A percentile compares a stretch with the other conserved stretches of the same genome.
phyloP scores from a whole-genome alignment of 2,329 filamentous ascomycete genomes.

The Xylaria sp. region DNA sequence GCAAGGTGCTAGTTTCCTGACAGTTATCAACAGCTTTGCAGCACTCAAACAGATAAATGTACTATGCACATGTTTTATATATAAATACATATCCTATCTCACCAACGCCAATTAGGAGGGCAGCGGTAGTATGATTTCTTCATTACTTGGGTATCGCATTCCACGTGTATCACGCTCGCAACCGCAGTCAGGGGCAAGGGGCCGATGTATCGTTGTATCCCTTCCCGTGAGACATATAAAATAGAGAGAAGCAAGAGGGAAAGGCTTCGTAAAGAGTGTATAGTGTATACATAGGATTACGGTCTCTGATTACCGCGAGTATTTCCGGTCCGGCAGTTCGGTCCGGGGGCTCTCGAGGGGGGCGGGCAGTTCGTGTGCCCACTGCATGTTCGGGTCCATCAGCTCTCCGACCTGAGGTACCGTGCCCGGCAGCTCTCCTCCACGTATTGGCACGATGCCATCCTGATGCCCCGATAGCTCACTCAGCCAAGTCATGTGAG shows the following conservation, averaged over 20 bases:
- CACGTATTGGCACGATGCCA: conserved; percentile 2
- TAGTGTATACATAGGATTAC: not conserved
- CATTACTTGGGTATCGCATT: conserved; percentile 33
- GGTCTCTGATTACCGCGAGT: conserved; percentile 35
- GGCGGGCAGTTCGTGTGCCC: conserved; percentile 42
- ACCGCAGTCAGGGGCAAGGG: not conserved
- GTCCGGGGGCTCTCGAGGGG: conserved; percentile 36
- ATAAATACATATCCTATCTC: conserved; percentile 20
- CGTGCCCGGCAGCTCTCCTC: conserved; percentile 27
- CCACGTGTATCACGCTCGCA: conserved; percentile 21
- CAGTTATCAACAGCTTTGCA: not conserved
- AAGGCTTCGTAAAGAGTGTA: conserved; percentile 13
- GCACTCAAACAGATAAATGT: not conserved
- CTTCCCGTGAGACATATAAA: conserved; percentile 13
- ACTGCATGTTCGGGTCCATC: conserved; percentile 38
- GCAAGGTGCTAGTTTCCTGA: not conserved
- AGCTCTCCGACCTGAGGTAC: conserved; percentile 33
- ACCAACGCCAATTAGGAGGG: conserved; percentile 17
- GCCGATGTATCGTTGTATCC: not conserved
- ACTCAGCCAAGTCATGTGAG: conserved; percentile 29
- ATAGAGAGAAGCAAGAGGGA: conserved; percentile 4
- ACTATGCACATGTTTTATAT: conserved; percentile 5
- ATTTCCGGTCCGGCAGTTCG: conserved; percentile 44
- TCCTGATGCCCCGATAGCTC: conserved; percentile 33
- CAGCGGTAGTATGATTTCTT: conserved; percentile 8